Conservation (phyloP, 192 early-diverging fungal genomes). For the Backusella luteola region DNA sequence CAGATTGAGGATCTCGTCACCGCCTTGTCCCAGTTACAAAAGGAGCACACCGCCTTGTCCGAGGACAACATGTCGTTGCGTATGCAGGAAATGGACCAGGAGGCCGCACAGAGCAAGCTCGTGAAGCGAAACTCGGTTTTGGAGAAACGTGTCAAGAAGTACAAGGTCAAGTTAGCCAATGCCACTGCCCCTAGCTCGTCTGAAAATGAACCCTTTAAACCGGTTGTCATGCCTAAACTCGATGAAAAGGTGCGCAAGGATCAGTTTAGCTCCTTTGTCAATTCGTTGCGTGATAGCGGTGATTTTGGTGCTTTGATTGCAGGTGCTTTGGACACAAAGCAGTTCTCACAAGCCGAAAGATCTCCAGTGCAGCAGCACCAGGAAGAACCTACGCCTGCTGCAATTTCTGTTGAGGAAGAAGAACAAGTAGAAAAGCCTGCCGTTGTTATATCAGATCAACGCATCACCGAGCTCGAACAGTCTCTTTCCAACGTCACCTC, state of each 20-base stretch:
- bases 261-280: slow-evolving; percentile 24
- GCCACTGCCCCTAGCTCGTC: neutral
- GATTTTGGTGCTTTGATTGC: slow-evolving; percentile 36
- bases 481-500: slow-evolving; percentile 22
- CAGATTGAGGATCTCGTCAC: slow-evolving; percentile 62
- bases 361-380: neutral
- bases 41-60: slow-evolving; percentile 63
- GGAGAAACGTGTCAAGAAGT: slow-evolving; percentile 48
- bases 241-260: slow-evolving; percentile 1
- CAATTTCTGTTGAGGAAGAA: neutral
- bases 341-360: neutral
- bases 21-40: slow-evolving; percentile 62
- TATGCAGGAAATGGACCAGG: slow-evolving; percentile 45
- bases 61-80: slow-evolving; percentile 57
- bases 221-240: neutral
- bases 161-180: slow-evolving; percentile 34
- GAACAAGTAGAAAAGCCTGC: neutral
- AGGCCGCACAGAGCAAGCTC: slow-evolving; percentile 52
- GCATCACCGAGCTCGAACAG: neutral
- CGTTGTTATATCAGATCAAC: neutral
- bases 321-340: slow-evolving; percentile 17
- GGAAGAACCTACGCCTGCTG: neutral
- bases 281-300: slow-evolving; percentile 21
- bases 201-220: slow-evolving; percentile 1
- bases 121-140: slow-evolving; percentile 41